These are phyloP conservation scores for Umbelopsis vinacea DNA, from an alignment of 192 early-diverging fungal species.

Conservation along the genomic window DNA sequence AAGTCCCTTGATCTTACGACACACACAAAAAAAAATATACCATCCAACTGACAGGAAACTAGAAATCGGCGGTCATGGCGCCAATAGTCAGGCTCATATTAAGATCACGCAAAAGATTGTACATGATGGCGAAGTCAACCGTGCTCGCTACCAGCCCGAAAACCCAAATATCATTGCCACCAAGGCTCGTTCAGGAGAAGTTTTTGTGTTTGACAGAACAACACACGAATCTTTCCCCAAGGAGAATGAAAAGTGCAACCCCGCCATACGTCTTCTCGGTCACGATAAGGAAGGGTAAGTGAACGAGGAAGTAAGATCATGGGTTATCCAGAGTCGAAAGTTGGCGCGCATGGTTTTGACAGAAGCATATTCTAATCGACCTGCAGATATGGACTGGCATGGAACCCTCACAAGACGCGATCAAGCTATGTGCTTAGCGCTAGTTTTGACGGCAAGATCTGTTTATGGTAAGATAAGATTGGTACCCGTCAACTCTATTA, in stretches of 20 bases:
- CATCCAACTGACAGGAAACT: conserved; percentile 49
- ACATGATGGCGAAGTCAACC: conserved; percentile 97
- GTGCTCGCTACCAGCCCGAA: conserved; percentile 96
- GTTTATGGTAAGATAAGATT: conserved; percentile 64
- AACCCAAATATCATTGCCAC: conserved; percentile 97
- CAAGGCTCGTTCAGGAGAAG: conserved; percentile 88
- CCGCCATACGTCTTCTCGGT: conserved; percentile 85
- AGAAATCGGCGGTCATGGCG: conserved; percentile 80
- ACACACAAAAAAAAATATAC: too few relatives aligned
- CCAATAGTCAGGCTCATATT: conserved; percentile 62
- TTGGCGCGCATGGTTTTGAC: not conserved
- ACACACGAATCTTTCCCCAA: conserved; percentile 80
- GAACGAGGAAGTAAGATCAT: not conserved
- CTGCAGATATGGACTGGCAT: conserved; percentile 87
- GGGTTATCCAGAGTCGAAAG: too few relatives aligned
- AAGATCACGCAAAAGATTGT: conserved; percentile 94
- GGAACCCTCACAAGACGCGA: conserved; percentile 70
- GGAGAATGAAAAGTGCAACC: conserved; percentile 78
- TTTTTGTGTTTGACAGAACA: conserved; percentile 96
- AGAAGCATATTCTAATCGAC: not conserved
- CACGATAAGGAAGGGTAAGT: conserved; percentile 91
- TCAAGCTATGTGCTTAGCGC: conserved; percentile 88
- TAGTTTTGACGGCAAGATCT: conserved; percentile 90
- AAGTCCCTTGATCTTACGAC: conserved; percentile 11
- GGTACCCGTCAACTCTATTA: not conserved